Evolutionary conservation across 768 basidiomycete species (phyloP), one percentile per base, ranked within the genome.

Genomic region (Russula ochroleuca): DNA sequence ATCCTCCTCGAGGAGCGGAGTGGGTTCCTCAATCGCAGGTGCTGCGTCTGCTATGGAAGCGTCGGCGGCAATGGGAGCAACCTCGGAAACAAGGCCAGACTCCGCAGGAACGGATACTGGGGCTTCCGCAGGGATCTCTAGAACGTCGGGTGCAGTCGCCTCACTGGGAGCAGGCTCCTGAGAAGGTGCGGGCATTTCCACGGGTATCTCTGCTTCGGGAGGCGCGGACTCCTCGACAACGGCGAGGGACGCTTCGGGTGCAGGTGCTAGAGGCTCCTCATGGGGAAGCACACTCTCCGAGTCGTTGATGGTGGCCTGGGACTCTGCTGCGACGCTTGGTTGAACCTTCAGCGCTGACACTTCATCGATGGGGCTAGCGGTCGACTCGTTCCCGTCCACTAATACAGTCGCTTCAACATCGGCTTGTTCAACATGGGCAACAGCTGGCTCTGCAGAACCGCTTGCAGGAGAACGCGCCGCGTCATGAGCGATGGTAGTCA

Each of bases 101-200:
- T 53, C 54, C 5, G 17, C 17, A 41, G 25, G 40, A 41, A 6
- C 25, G 25, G 23, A 5, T 15, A 23, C 31, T 25, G n/a, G 38
- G 15, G 17, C 52, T 55, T 53, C 50, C 5, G 17, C 28, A 23
- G 51, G 14, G 31, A 15, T 8, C 33, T 62, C 49, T 40, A 23
- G 31, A 23, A 23, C 47, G 10, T 23, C 54, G 14, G 47, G 35
- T 17, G n/a, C 33, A 13, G 31, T 40, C 33, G 52, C 61, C 45
- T 48, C 56, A 10, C 40, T 31, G 43, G 50, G 59, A 31, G 14
- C 28, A 10, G 52, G 25, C 31, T 48, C 64, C 58, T 47, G 31
- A 31, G 21, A 33, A 33, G 41, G 15, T 51, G 49, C 55, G 19
- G 48, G 41, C 9, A 43, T 10, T 21, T 57, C 62, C 23, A 3